These are phyloP conservation scores for Schizonepeta tenuifolia DNA, from an alignment of 257 asterid species.

Conservation along the genomic window DNA sequence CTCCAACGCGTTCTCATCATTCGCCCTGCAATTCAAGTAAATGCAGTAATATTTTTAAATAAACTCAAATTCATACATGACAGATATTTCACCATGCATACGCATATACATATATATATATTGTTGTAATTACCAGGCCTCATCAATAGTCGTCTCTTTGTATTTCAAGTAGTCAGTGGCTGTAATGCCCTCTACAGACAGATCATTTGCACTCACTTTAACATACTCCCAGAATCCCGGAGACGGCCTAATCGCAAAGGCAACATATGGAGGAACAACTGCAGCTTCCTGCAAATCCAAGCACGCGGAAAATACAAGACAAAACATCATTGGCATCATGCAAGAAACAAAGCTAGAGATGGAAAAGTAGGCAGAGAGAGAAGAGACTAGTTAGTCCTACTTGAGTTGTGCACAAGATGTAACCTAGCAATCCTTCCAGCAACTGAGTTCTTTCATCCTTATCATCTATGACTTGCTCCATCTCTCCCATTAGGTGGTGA, in stretches of 20 bases:
- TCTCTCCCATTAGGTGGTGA: slow-evolving; percentile 71
- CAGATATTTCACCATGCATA: background rate
- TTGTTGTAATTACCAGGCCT: slow-evolving; percentile 55
- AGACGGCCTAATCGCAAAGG: slow-evolving; percentile 78
- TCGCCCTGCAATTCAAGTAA: slow-evolving; percentile 68
- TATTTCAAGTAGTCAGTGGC: slow-evolving; percentile 75
- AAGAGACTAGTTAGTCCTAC: slow-evolving; percentile 23
- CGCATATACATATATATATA: no score
- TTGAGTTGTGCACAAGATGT: slow-evolving; percentile 90
- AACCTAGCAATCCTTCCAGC: slow-evolving; percentile 80
- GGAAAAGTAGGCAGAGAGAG: background rate
- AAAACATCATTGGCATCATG: background rate
- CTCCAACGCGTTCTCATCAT: slow-evolving; percentile 80
- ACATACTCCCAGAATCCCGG: slow-evolving; percentile 96
- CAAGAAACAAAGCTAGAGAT: background rate
- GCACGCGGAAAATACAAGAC: background rate
- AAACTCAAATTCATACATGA: background rate
- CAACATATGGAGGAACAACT: slow-evolving; percentile 84
- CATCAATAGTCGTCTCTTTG: slow-evolving; percentile 77
- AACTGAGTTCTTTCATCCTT: slow-evolving; percentile 63
- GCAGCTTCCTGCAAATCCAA: slow-evolving; percentile 75
- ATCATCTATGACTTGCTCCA: slow-evolving; percentile 81
- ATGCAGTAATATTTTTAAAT: background rate
- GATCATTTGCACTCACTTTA: slow-evolving; percentile 75
- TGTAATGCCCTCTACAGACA: slow-evolving; percentile 81